Conservation (phyloP, 805 yeast species). For the Lipomyces sp. region DNA sequence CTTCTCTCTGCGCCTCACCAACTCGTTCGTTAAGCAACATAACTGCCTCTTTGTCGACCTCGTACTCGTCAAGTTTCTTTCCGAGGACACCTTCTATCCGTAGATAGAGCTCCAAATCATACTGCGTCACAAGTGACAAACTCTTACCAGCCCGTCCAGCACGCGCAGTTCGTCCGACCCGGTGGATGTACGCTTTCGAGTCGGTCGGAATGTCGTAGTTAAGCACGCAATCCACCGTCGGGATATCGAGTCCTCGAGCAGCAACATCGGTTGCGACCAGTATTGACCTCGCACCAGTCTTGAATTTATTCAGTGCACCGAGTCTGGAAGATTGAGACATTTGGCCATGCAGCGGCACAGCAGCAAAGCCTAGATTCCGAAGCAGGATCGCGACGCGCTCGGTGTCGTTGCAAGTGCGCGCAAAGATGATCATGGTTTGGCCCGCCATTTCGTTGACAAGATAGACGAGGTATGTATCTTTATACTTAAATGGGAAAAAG, state of each 20-base stretch:
- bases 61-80: conserved; percentile 84
- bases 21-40: conserved; percentile 81
- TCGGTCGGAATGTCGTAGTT: conserved; percentile 96
- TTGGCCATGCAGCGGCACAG: conserved; percentile 95
- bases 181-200: conserved; percentile 97
- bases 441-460: conserved; percentile 82
- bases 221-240: conserved; percentile 95
- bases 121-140: conserved; percentile 87
- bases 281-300: conserved; percentile 86
- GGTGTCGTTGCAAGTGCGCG: conserved; percentile 93
- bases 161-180: conserved; percentile 96
- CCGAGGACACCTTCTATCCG: conserved; percentile 85
- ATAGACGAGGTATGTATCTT: conserved; percentile 84
- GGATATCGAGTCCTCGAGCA: conserved; percentile 99
- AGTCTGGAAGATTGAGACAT: conserved; percentile 81
- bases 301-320: conserved; percentile 92
- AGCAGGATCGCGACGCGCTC: conserved; percentile 85
- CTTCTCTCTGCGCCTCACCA: conserved; percentile 89
- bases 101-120: conserved; percentile 85
- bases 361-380: conserved; percentile 79
- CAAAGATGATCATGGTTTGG: conserved; percentile 84
- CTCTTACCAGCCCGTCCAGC: conserved; percentile 91
- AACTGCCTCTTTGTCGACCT: conserved; percentile 76
- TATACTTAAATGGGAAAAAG: conserved; percentile 90
- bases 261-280: conserved; percentile 99